phyloP scores from a whole-genome alignment of 2,329 filamentous ascomycete genomes.

The Botryotinia convoluta region DNA sequence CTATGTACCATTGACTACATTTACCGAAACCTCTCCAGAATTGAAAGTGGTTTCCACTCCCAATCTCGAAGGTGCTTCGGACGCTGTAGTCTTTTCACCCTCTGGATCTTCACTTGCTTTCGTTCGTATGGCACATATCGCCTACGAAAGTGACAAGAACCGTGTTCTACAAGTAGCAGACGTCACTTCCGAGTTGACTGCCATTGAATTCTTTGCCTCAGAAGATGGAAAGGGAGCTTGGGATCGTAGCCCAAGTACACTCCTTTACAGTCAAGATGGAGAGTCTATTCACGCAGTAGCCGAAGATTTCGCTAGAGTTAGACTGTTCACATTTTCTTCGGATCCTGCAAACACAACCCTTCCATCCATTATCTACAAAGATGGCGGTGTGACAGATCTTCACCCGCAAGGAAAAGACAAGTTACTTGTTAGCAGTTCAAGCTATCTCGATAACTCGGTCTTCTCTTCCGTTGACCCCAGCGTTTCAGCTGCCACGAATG shows the following conservation, averaged over 20 bases:
- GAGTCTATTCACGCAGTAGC: conserved; percentile 66
- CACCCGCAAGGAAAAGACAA: conserved; percentile 39
- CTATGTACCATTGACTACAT: conserved; percentile 30
- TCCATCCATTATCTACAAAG: conserved; percentile 19
- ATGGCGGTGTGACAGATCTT: conserved; percentile 39
- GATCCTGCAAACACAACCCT: conserved; percentile 11
- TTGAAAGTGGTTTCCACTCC: conserved; percentile 27
- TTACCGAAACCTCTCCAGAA: conserved; percentile 23
- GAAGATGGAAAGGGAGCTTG: conserved; percentile 58
- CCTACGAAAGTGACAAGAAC: conserved; percentile 78
- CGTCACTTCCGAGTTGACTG: conserved; percentile 51
- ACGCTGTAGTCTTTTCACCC: conserved; percentile 62
- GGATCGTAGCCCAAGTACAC: conserved; percentile 53
- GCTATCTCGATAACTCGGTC: conserved; percentile 66
- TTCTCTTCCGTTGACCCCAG: conserved; percentile 51
- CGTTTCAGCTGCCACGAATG: conserved; percentile 21
- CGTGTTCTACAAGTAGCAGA: conserved; percentile 62
- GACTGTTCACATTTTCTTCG: conserved; percentile 45
- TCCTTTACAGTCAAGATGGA: conserved; percentile 44
- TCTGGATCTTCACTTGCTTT: conserved; percentile 70
- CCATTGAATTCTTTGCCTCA: conserved; percentile 58
- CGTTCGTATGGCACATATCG: conserved; percentile 68
- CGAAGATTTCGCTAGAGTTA: conserved; percentile 61
- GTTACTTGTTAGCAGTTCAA: conserved; percentile 57
- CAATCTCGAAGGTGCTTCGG: conserved; percentile 29